Evolutionary conservation across 2,329 filamentous ascomycete genomes (phyloP).

Genomic region (Claviceps humidiphila): DNA sequence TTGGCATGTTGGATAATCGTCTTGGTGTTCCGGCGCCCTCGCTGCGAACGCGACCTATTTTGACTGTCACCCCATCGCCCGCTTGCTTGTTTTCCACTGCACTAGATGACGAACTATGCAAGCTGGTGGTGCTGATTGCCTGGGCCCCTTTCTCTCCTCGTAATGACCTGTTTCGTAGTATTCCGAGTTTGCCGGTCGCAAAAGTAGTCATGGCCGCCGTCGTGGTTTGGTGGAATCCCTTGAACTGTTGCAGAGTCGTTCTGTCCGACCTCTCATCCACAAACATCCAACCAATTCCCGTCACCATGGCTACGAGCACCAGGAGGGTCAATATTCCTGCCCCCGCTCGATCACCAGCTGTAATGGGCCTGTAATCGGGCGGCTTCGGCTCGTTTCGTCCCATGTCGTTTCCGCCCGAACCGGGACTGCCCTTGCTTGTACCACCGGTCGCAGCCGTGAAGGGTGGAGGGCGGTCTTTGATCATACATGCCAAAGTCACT

Average conservation of each 20-base stretch:
- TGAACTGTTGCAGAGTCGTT: slow-evolving; percentile 19
- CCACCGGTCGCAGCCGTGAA: slow-evolving; percentile 42
- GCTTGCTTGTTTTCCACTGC: slow-evolving; percentile 9
- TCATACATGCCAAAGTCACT: slow-evolving; percentile 48
- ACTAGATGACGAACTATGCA: slow-evolving; percentile 12
- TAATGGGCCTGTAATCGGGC: slow-evolving; percentile 19
- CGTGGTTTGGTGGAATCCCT: slow-evolving; percentile 12
- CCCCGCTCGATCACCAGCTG: slow-evolving; percentile 51
- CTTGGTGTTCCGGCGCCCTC: slow-evolving; percentile 10
- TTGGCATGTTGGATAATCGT: slow-evolving; percentile 22
- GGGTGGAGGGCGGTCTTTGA: slow-evolving; percentile 28
- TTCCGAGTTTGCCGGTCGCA: slow-evolving; percentile 7
- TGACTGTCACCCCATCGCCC: slow-evolving; percentile 6
- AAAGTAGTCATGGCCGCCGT: slow-evolving; percentile 8
- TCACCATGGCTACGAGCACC: slow-evolving; percentile 39
- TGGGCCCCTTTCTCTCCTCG: slow-evolving; percentile 12
- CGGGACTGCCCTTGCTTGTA: slow-evolving; percentile 35
- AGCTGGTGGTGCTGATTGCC: slow-evolving; percentile 6
- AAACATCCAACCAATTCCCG: slow-evolving; percentile 36
- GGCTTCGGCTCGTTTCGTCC: slow-evolving; percentile 21
- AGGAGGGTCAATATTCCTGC: slow-evolving; percentile 51
- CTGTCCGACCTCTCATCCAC: slow-evolving; percentile 31
- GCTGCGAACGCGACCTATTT: slow-evolving; percentile 11
- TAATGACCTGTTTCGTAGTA: not conserved
- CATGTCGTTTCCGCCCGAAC: slow-evolving; percentile 32